phyloP scores from a whole-genome alignment of 768 basidiomycete species.

The Lactarius indigo region DNA sequence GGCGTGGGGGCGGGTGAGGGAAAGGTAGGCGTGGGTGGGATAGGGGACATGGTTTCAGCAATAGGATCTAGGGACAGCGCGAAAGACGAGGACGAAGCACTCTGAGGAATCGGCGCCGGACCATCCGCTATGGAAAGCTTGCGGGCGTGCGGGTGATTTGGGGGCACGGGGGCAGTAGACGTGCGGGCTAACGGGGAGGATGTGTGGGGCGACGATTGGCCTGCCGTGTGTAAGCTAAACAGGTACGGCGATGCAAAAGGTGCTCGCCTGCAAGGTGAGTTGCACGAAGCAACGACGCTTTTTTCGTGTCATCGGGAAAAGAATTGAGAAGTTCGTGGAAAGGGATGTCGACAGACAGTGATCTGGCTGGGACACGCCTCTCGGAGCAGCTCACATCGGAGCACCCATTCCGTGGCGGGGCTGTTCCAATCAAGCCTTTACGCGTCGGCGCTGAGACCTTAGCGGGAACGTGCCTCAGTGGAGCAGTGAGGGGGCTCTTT shows the following conservation, averaged over 20 bases:
- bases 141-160: conserved; percentile 73
- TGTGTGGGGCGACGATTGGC: conserved; percentile 13
- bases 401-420: conserved; percentile 25
- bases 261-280: conserved; percentile 8
- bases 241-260: not conserved
- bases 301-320: conserved; percentile 13
- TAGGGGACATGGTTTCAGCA: conserved; percentile 30
- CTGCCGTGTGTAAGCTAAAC: conserved; percentile 3
- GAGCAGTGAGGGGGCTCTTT: conserved; percentile 38
- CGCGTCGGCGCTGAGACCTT: conserved; percentile 30
- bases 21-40: conserved; percentile 32
- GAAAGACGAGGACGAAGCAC: conserved; percentile 34
- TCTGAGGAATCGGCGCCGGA: conserved; percentile 26
- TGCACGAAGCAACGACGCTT: conserved; percentile 20
- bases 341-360: conserved; percentile 62
- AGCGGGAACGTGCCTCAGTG: conserved; percentile 24
- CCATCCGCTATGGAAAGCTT: conserved; percentile 53
- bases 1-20: conserved; percentile 31
- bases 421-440: conserved; percentile 55
- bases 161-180: conserved; percentile 37
- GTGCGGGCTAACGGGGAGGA: conserved; percentile 49
- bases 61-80: conserved; percentile 37
- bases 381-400: conserved; percentile 26
- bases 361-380: conserved; percentile 38
- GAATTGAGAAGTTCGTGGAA: conserved; percentile 41